A percentile compares a stretch with the other conserved stretches of the same genome.
Evolutionary conservation across 805 yeast species (phyloP).

Genomic region (Candida chauliodis): DNA sequence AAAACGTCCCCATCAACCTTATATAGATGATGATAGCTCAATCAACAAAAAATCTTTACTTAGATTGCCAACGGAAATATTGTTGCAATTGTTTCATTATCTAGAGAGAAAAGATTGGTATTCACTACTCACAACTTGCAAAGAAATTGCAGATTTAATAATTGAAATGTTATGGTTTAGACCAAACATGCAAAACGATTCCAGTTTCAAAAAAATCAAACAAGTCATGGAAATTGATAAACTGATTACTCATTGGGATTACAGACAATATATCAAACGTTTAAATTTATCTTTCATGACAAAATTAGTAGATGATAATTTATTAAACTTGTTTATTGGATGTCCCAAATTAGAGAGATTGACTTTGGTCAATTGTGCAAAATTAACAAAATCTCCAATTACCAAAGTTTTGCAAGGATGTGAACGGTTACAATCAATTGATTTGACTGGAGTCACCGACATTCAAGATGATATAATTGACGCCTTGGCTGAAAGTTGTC

Average conservation of each 20-base stretch:
- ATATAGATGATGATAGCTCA: slow-evolving; percentile 2
- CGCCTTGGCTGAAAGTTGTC: slow-evolving; percentile 68
- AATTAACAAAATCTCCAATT: slow-evolving; percentile 59
- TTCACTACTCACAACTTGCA: slow-evolving; percentile 67
- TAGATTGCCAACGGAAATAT: slow-evolving; percentile 55
- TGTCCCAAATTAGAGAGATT: slow-evolving; percentile 80
- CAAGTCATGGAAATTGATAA: slow-evolving; percentile 51
- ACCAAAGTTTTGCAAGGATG: slow-evolving; percentile 61
- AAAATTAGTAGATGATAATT: slow-evolving; percentile 59
- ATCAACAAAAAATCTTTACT: slow-evolving; percentile 33
- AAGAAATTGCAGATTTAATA: slow-evolving; percentile 72
- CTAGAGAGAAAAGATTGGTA: slow-evolving; percentile 61
- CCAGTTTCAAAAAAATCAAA: slow-evolving; percentile 50
- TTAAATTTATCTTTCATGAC: slow-evolving; percentile 77
- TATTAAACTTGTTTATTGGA: slow-evolving; percentile 57
- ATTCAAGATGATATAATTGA: slow-evolving; percentile 62
- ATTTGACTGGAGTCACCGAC: slow-evolving; percentile 73
- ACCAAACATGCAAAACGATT: slow-evolving; percentile 59
- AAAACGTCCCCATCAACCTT: slow-evolving; percentile 9
- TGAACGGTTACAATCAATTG: slow-evolving; percentile 74
- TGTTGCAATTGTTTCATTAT: slow-evolving; percentile 63
- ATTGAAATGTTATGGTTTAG: slow-evolving; percentile 86
- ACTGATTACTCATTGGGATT: slow-evolving; percentile 57
- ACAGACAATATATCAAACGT: slow-evolving; percentile 67
- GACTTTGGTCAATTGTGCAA: slow-evolving; percentile 76